phyloP scores from a whole-genome alignment of 352 stramenopile species.

The Globisporangium echinulatum region DNA sequence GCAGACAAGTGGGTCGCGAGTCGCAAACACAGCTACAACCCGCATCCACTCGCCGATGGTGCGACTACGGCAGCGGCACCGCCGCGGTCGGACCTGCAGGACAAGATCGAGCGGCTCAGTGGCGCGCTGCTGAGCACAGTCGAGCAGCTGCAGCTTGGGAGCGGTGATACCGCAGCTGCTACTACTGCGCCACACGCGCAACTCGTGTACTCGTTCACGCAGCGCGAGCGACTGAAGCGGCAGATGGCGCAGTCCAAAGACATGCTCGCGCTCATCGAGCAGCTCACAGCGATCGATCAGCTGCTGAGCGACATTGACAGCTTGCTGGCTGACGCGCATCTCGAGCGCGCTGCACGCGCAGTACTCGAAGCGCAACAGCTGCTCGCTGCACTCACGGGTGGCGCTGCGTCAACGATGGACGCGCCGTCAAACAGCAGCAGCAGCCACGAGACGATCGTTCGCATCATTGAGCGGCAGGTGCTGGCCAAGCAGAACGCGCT shows the following conservation, averaged over 20 bases:
- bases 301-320: conserved; percentile 39
- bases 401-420: not conserved
- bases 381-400: conserved; percentile 18
- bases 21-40: conserved; percentile 1
- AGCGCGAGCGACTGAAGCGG: conserved; percentile 47
- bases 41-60: not conserved
- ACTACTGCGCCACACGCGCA: conserved; percentile 21
- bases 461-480: conserved; percentile 32
- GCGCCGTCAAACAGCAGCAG: not conserved
- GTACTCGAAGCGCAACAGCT: conserved; percentile 31
- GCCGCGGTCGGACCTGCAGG: conserved; percentile 37
- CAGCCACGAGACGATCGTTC: conserved; percentile 24
- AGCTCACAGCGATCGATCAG: conserved; percentile 59
- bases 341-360: conserved; percentile 40
- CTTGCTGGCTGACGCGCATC: conserved; percentile 31
- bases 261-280: conserved; percentile 62
- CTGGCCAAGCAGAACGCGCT: conserved; percentile 51
- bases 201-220: conserved; percentile 45
- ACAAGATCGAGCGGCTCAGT: conserved; percentile 37
- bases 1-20: conserved; percentile 37
- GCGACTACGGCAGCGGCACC: conserved; percentile 1
- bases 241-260: conserved; percentile 56
- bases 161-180: conserved; percentile 5
- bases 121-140: conserved; percentile 39
- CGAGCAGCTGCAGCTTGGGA: conserved; percentile 31